These are phyloP conservation scores for Rubroboletus satanas DNA, from an alignment of 768 basidiomycete species.

Conservation along the genomic window DNA sequence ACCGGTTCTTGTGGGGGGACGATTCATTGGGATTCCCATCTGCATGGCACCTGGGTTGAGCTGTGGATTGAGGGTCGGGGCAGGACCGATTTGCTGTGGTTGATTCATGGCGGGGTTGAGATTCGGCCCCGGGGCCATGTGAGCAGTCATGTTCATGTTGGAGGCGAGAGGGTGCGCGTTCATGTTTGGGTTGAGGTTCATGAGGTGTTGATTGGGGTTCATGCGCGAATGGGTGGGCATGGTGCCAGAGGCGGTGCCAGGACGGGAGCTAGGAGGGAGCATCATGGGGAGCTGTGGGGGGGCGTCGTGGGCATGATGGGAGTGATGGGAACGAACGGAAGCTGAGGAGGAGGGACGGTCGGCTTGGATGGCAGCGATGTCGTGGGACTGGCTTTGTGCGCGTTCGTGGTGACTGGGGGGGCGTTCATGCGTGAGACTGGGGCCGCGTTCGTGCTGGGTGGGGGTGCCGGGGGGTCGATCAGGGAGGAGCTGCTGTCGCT, in stretches of 20 bases:
- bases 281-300: constrained; percentile 14
- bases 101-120: constrained; percentile 17
- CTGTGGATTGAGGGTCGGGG: constrained; percentile 11
- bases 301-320: constrained; percentile 19
- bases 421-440: constrained; percentile 21
- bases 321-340: constrained; percentile 28
- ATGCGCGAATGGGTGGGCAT: constrained; percentile 16
- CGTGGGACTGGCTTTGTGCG: constrained; percentile 22
- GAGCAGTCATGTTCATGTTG: constrained; percentile 13
- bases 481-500: constrained; percentile 26
- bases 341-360: constrained; percentile 29
- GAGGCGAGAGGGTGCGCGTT: constrained; percentile 8
- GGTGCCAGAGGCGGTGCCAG: constrained; percentile 25
- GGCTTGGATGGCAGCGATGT: constrained; percentile 12
- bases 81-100: constrained; percentile 19
- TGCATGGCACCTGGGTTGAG: constrained; percentile 17
- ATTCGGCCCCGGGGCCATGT: constrained; percentile 7
- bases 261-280: constrained; percentile 26
- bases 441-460: constrained; percentile 22
- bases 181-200: constrained; percentile 22
- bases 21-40: constrained; percentile 25
- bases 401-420: constrained; percentile 25
- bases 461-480: constrained; percentile 21
- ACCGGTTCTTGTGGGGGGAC: constrained; percentile 29
- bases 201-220: constrained; percentile 21